These are phyloP conservation scores for Strobilomyces echinocephalus DNA, from an alignment of 768 basidiomycete genomes.

Conservation along the genomic window DNA sequence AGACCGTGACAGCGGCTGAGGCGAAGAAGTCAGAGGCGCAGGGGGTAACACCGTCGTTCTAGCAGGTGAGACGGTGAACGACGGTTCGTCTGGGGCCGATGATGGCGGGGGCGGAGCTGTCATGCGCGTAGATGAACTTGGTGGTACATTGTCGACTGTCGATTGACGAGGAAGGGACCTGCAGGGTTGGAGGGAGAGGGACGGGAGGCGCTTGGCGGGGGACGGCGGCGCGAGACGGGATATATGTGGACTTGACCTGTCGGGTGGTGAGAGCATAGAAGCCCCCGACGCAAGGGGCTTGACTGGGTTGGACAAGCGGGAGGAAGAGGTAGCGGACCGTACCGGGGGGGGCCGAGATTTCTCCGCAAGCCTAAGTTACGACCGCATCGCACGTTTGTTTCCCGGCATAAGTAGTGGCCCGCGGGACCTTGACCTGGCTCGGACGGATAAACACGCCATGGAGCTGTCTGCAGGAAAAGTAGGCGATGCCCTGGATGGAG, in stretches of 20 bases:
- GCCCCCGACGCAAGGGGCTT: slow-evolving; percentile 35
- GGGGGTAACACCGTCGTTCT: slow-evolving; percentile 38
- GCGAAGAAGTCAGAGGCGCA: slow-evolving; percentile 31
- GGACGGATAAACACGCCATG: slow-evolving; percentile 89
- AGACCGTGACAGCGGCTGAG: slow-evolving; percentile 24
- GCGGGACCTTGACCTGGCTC: slow-evolving; percentile 79
- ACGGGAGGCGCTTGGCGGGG: slow-evolving; percentile 53
- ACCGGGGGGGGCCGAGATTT: too few relatives aligned
- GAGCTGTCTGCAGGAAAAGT: slow-evolving; percentile 73
- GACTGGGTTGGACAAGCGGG: slow-evolving; percentile 62
- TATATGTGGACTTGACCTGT: slow-evolving; percentile 21
- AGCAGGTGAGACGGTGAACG: slow-evolving; percentile 14
- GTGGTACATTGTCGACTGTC: slow-evolving; percentile 33
- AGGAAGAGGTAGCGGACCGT: slow-evolving; percentile 44
- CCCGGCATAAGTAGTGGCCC: too few relatives aligned
- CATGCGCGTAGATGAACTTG: slow-evolving; percentile 20
- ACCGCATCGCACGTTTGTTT: too few relatives aligned
- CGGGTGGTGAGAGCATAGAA: slow-evolving; percentile 29
- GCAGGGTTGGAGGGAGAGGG: slow-evolving; percentile 45
- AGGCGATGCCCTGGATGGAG: slow-evolving; percentile 67
- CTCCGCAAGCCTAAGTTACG: too few relatives aligned
- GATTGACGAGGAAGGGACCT: slow-evolving; percentile 46
- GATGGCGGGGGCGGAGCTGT: slow-evolving; percentile 22
- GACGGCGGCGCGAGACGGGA: slow-evolving; percentile 32
- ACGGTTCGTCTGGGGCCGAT: slow-evolving; percentile 13